phyloP scores from a whole-genome alignment of 768 basidiomycete genomes.

The Daedaleopsis nitida region DNA sequence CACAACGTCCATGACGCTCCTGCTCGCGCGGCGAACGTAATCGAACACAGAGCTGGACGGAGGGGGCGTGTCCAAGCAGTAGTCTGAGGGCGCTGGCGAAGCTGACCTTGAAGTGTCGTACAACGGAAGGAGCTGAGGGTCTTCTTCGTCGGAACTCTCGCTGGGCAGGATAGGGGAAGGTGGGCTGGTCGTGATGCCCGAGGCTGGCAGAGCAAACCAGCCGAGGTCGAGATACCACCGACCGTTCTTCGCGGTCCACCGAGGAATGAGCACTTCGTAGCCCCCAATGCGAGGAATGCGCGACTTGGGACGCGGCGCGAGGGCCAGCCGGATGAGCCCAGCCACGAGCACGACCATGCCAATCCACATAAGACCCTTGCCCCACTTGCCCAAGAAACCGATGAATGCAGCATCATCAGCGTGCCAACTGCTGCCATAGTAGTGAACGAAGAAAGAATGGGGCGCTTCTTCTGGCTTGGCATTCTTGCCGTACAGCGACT shows the following conservation, averaged over 20 bases:
- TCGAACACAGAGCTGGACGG: constrained; percentile 50
- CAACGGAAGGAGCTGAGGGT: constrained; percentile 61
- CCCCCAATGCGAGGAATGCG: constrained; percentile 66
- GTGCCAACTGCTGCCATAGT: constrained; percentile 98
- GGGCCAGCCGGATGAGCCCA: constrained; percentile 59
- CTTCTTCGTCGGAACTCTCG: constrained; percentile 43
- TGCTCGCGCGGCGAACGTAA: constrained; percentile 57
- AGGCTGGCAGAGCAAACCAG: constrained; percentile 52
- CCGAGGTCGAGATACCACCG: constrained; percentile 75
- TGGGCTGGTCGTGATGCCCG: constrained; percentile 38
- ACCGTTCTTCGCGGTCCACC: constrained; percentile 68
- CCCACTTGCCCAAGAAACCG: constrained; percentile 87
- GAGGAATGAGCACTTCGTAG: constrained; percentile 79
- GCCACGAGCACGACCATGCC: constrained; percentile 72
- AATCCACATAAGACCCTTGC: constrained; percentile 85
- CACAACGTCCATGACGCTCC: constrained; percentile 55
- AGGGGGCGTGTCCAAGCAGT: constrained; percentile 44
- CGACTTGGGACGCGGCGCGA: constrained; percentile 53
- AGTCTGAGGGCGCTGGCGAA: constrained; percentile 57
- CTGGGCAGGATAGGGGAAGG: constrained; percentile 49
- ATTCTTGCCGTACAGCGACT: constrained; percentile 97
- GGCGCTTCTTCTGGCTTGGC: constrained; percentile 80
- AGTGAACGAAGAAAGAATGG: constrained; percentile 94
- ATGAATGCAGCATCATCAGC: constrained; percentile 98
- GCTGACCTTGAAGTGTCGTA: constrained; percentile 60